phyloP scores from a whole-genome alignment of 768 basidiomycete genomes.

The Rhizopogon vesiculosus region DNA sequence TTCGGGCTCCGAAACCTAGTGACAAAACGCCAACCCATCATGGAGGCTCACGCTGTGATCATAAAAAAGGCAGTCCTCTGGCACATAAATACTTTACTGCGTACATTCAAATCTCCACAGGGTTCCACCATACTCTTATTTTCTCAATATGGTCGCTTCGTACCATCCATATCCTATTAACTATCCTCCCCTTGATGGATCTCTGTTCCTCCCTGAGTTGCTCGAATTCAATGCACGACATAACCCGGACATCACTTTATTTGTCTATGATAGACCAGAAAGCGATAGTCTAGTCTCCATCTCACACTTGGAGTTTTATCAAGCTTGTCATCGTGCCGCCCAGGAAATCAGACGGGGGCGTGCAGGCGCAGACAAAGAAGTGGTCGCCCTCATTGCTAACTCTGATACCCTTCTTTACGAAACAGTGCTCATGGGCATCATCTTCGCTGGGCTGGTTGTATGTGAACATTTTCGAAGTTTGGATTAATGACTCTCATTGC shows the following conservation, averaged over 20 bases:
- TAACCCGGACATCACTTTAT: conserved; percentile 29
- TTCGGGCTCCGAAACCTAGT: no score
- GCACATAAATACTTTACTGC: no score
- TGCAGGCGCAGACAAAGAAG: conserved; percentile 22
- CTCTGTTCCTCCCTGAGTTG: conserved; percentile 27
- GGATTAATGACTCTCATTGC: background rate
- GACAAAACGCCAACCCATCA: no score
- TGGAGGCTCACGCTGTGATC: no score
- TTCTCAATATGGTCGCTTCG: background rate
- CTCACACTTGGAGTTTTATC: conserved; percentile 38
- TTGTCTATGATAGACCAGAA: conserved; percentile 14
- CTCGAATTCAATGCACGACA: conserved; percentile 31
- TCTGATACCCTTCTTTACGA: conserved; percentile 40
- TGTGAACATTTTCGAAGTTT: conserved; percentile 3
- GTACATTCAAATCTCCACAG: no score
- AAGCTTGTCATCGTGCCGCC: conserved; percentile 39
- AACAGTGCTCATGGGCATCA: conserved; percentile 33
- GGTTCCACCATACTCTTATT: no score
- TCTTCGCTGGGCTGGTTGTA: conserved; percentile 32
- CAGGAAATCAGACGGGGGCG: conserved; percentile 32
- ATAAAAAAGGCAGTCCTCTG: no score
- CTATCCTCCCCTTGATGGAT: conserved; percentile 28
- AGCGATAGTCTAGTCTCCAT: conserved; percentile 21
- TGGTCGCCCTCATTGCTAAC: conserved; percentile 33
- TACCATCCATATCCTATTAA: background rate